Percentiles rank a stretch among this genome's conserved stretches.
These are phyloP conservation scores for Podaxis rugospora DNA, from an alignment of 768 basidiomycete genomes.

Conservation along the genomic window DNA sequence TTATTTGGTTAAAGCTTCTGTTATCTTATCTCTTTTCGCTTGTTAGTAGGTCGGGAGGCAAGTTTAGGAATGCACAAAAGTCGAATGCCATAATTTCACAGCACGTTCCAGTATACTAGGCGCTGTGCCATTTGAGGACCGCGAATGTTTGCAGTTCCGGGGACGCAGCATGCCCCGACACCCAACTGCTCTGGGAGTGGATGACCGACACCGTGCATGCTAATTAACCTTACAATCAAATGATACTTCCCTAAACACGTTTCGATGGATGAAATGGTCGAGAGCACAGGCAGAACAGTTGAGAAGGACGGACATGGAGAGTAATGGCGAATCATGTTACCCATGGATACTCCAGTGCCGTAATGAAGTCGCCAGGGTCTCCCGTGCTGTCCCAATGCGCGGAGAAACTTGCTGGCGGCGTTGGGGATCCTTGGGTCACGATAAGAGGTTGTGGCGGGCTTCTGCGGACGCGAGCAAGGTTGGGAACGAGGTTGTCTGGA, in stretches of 20 bases:
- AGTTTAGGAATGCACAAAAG: background rate
- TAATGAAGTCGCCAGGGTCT: background rate
- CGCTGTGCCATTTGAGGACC: no score
- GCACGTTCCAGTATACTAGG: no score
- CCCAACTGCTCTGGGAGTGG: background rate
- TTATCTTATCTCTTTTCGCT: slow-evolving; percentile 1
- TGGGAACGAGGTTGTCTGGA: background rate
- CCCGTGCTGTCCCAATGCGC: background rate
- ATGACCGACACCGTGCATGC: background rate
- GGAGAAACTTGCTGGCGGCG: background rate
- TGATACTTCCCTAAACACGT: background rate
- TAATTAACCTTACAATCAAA: background rate
- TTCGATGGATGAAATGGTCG: background rate
- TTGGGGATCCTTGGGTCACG: background rate
- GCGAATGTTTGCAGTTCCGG: background rate
- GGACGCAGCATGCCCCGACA: background rate
- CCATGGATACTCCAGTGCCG: background rate
- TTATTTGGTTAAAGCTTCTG: background rate
- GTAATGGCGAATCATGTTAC: background rate
- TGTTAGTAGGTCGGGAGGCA: background rate
- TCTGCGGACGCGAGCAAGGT: background rate
- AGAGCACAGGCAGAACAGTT: background rate
- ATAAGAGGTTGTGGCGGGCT: no score
- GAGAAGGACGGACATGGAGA: background rate
- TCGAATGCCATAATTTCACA: background rate